Evolutionary conservation across 768 basidiomycete genomes (phyloP), one percentile per base, ranked within the genome.

Genomic region (Leucosporidium creatinivorum): DNA sequence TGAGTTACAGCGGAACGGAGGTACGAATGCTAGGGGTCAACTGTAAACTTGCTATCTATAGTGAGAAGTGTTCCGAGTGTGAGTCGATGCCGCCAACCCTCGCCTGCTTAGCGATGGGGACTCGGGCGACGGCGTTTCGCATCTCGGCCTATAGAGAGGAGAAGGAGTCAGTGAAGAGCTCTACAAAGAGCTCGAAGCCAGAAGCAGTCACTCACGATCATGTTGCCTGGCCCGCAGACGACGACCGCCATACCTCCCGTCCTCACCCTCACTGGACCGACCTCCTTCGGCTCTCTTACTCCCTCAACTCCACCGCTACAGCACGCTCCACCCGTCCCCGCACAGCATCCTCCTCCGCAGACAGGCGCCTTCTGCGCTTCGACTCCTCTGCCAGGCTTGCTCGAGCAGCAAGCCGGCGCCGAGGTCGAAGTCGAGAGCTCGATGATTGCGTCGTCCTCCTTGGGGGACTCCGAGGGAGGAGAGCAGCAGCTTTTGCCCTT

Each of bases 151-250:
- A 36, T 18, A 2, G 3, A 30, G 4, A 19, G 1, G 1, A 23
- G 18, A 25, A 4, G 30, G 13, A 7, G 59, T 44, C 33, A 56
- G 33, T 4, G 33, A 33, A 33, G 33, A 33, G 33, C 33, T 33
- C 33, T 5, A 5, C 33, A 33, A 10, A 10, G n/a, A n/a, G n/a
- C n/a, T n/a, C n/a, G n/a, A n/a, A n/a, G n/a, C n/a, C n/a, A 33
- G 33, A 33, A 50, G 31, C 6, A 49, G 50, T 5, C 21, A 30
- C 68, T 54, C 12, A 81, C 79, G 7, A 85, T 86, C 76, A 93
- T 75, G 65, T 83, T 81, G 69, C 83, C 83, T 0, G 92, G 91
- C 2, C 92, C 92, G 76, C 89, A 88, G 3, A 87, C 89, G 64
- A 88, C 86, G 1, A 93, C 86, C 1, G 82, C 89, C 17, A 93